A percentile compares a stretch with the other conserved stretches of the same genome.
phyloP scores from a whole-genome alignment of 352 stramenopile species.

The Phytophthora pisi region DNA sequence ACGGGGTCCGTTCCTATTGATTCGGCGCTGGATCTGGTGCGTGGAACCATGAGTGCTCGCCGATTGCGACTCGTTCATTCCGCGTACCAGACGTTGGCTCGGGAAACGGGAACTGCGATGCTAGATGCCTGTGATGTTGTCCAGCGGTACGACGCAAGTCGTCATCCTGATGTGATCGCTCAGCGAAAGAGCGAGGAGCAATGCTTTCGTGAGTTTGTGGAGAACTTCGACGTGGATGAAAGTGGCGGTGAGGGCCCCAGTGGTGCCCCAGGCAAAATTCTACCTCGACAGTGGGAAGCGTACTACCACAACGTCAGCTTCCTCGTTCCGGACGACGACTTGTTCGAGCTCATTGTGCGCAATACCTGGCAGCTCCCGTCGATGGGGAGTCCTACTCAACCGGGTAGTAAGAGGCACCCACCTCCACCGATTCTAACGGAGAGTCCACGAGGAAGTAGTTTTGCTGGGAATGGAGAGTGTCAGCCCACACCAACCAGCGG shows the following conservation, averaged over 20 bases:
- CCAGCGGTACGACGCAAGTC: constrained; percentile 65
- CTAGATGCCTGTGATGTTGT: constrained; percentile 74
- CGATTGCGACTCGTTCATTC: constrained; percentile 71
- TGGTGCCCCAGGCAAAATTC: constrained; percentile 37
- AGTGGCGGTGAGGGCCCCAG: background rate
- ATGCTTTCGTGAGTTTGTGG: constrained; percentile 79
- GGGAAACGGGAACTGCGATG: constrained; percentile 31
- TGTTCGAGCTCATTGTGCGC: constrained; percentile 90
- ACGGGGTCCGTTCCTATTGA: constrained; percentile 72
- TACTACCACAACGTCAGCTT: constrained; percentile 93
- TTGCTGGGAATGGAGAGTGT: constrained; percentile 14
- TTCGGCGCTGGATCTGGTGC: constrained; percentile 84
- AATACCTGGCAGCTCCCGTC: constrained; percentile 80
- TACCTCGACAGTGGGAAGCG: constrained; percentile 59
- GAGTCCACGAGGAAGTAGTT: constrained; percentile 10
- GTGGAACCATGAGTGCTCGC: constrained; percentile 74
- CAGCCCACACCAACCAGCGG: constrained; percentile 22
- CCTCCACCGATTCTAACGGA: constrained; percentile 5
- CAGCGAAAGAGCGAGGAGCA: constrained; percentile 57
- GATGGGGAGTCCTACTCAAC: background rate
- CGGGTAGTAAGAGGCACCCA: constrained; percentile 10
- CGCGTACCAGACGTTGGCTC: constrained; percentile 83
- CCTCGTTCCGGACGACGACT: constrained; percentile 87
- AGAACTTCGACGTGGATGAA: constrained; percentile 74
- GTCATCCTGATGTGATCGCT: constrained; percentile 78